Base-by-base conservation (phyloP, 2,329 filamentous ascomycete genomes). In the Trichoderma guizhouense region DNA sequence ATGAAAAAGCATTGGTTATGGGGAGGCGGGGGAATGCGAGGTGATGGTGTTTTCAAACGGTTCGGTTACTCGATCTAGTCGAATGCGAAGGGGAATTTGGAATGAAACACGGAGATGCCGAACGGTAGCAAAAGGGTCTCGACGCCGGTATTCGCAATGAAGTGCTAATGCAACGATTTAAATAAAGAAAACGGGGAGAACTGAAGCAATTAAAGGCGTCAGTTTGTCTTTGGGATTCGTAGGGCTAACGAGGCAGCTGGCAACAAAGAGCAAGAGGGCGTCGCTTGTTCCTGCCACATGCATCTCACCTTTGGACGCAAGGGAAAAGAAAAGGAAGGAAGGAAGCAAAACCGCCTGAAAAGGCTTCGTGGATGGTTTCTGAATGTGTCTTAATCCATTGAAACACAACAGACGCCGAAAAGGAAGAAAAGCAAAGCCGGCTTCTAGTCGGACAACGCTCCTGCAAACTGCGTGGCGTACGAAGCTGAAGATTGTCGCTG, bases 231-330 rank as follows among this genome's bases (percentile, higher is more conserved):
- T 5, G 57, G 15, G 15, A 15, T 32, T 43, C 43, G 57, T 34
- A 53, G 47, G 39, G 32, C 64, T 34, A 51, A 21, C 28, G 7
- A 18, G 28, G 32, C n/a, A 32, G 28, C n/a, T 69, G 51, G 32
- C 47, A 43, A 43, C 39, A 43, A n/a, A n/a, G 36, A 39, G 34
- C 14, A 63, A 24, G 57, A 66, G 51, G 51, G 60, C 18, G 30
- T 18, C 47, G 30, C 28, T 39, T 30, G 65, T n/a, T 72, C 53
- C 36, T 68, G 53, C 65, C 51, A 39, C 39, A 62, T 26, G 34
- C 47, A 51, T 69, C 72, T 72, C 66, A 73, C 72, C 66, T 72
- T 60, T 55, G 68, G 63, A 68, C 57, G 64, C 30, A 70, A 70
- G 51, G 61, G 26, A 26, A 66, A 15, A 11, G 32, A 43, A 32